Evolutionary conservation across 1,284 basidiomycete genomes (phyloP), one percentile per base, ranked within the genome.

Genomic region (Marasmius fiardii): DNA sequence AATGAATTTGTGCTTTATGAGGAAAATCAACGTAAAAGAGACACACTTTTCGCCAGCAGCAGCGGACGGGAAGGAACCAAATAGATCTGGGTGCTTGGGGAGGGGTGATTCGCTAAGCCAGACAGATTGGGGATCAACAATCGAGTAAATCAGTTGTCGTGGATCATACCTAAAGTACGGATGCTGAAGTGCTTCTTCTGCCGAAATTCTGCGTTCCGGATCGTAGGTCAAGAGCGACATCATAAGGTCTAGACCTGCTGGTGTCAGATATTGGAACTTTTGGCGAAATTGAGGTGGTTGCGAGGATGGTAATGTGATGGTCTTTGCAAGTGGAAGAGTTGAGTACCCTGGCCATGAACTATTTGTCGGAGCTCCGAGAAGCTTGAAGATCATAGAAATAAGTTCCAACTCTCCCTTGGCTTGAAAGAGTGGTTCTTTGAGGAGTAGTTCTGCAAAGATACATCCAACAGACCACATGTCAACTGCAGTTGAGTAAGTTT

Each of bases 391-490:
- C 86, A 93, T 90, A 45, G 83, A 84, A 51, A 99, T 78, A 61
- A 99, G 88, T 67, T 99, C 96, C 12, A 95, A 78, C 71, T 99
- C 97, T 47, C 89, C 88, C 67, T 95, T 91, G n/a, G 95, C 95
- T 68, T 95, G 94, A 67, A 99, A 95, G 12, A 99, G 75, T 0
- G 97, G 94, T 68, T 95, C 93, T 61, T 93, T 93, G 61, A 94
- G 79, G 62, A 99, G 84, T 43, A 99, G 79, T 69, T 99, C 97
- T 23, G 92, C 96, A 68, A 99, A 98, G 64, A 99, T 98, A 76
- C 97, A 99, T 3, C 97, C 97, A n/a, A 99, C 89, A 48, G 94
- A 97, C 97, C 97, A 99, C 86, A 99, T 89, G 71, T 99, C 97
- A 62, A 99, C 88, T 1, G 95, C 91, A 10, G 95, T 98, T 8